phyloP scores from a whole-genome alignment of 1,284 basidiomycete species.

The Malassezia arunalokei region DNA sequence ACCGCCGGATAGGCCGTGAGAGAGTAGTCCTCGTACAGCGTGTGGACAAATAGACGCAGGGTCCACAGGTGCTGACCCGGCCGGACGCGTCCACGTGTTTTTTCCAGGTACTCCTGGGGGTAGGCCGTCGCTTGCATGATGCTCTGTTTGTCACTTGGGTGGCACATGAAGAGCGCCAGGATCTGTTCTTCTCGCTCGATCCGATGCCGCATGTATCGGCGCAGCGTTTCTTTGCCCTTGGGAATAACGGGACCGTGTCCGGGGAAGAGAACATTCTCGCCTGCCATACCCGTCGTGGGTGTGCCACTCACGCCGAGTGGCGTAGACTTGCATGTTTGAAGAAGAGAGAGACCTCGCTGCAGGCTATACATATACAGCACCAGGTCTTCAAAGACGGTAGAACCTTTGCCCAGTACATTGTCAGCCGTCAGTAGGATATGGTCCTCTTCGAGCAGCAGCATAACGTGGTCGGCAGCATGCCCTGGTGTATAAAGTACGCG shows the following conservation, averaged over 20 bases:
- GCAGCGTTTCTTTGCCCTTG: conserved; percentile 54
- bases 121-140: conserved; percentile 56
- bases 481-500: conserved; percentile 74
- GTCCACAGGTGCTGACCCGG: conserved; percentile 22
- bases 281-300: conserved; percentile 12
- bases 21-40: conserved; percentile 57
- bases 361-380: conserved; percentile 60
- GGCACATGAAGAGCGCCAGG: conserved; percentile 52
- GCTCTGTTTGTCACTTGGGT: conserved; percentile 30
- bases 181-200: conserved; percentile 71
- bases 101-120: conserved; percentile 15
- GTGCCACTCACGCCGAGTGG: conserved; percentile 35
- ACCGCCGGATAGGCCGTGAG: conserved; percentile 63
- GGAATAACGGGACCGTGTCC: conserved; percentile 70
- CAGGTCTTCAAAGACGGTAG: conserved; percentile 78
- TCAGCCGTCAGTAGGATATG: conserved; percentile 69
- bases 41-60: conserved; percentile 28
- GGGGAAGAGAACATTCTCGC: conserved; percentile 56
- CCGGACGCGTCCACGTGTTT: not conserved
- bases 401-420: conserved; percentile 78
- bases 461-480: conserved; percentile 77
- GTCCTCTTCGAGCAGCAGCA: conserved; percentile 47
- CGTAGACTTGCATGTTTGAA: not conserved
- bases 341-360: conserved; percentile 54
- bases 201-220: conserved; percentile 67